Evolutionary conservation across 2,329 filamentous ascomycete genomes (phyloP).

Genomic region (Albifimbria verrucaria): DNA sequence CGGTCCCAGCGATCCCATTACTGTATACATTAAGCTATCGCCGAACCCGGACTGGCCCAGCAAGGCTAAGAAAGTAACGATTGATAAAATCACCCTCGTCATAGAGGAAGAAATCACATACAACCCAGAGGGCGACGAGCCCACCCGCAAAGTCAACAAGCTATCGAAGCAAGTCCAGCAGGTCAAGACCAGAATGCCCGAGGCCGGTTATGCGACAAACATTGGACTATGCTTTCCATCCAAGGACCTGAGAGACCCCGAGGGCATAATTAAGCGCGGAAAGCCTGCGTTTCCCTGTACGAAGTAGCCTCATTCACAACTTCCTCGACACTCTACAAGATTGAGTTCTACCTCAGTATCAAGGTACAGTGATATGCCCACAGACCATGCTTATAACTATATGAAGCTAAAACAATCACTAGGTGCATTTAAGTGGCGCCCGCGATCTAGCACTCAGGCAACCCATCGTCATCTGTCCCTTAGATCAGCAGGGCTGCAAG

Average conservation of each 20-base stretch:
- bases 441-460: slow-evolving; percentile 86
- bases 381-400: no score
- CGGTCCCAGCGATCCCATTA: slow-evolving; percentile 90
- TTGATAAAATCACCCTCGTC: slow-evolving; percentile 87
- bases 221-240: slow-evolving; percentile 86
- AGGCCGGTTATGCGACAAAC: slow-evolving; percentile 90
- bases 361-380: slow-evolving; percentile 76
- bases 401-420: slow-evolving; percentile 4
- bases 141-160: slow-evolving; percentile 83
- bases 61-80: slow-evolving; percentile 88
- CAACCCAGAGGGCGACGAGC: slow-evolving; percentile 95
- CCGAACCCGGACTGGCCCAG: slow-evolving; percentile 89
- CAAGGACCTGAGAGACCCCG: slow-evolving; percentile 80
- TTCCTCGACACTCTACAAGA: slow-evolving; percentile 91
- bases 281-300: slow-evolving; percentile 87
- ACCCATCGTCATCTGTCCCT: slow-evolving; percentile 91
- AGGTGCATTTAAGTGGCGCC: slow-evolving; percentile 86
- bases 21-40: slow-evolving; percentile 89
- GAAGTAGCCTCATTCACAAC: slow-evolving; percentile 90
- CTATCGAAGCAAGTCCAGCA: slow-evolving; percentile 79
- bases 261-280: slow-evolving; percentile 81
- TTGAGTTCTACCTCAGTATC: slow-evolving; percentile 93
- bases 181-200: slow-evolving; percentile 81
- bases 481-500: slow-evolving; percentile 93
- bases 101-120: slow-evolving; percentile 99